Conservation (phyloP, 2,329 filamentous ascomycete species). For the Colletotrichum sp. region DNA sequence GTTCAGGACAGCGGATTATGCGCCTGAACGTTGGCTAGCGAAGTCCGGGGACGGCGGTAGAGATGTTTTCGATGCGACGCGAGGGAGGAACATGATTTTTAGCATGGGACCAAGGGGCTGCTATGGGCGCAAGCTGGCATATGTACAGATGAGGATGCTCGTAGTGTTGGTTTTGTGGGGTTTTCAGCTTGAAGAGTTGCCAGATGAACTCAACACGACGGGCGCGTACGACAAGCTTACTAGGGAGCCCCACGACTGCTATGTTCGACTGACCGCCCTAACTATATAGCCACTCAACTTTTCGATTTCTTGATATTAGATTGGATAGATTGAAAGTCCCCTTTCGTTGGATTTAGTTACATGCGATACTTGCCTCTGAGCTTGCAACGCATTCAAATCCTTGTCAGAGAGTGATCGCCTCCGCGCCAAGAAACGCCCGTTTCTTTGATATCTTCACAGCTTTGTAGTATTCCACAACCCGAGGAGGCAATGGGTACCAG, state of each 20-base stretch:
- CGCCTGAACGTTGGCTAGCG: slow-evolving; percentile 42
- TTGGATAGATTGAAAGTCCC: not conserved
- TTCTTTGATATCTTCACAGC: not conserved
- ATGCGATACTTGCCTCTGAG: not conserved
- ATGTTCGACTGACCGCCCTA: not conserved
- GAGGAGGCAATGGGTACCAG: not conserved
- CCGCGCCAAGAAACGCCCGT: not conserved
- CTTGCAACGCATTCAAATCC: not conserved
- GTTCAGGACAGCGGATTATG: slow-evolving; percentile 30
- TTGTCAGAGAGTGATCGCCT: not conserved
- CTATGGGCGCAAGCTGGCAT: slow-evolving; percentile 41
- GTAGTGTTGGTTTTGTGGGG: not conserved
- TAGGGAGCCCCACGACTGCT: slow-evolving; percentile 12
- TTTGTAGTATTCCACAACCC: not conserved
- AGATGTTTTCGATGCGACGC: slow-evolving; percentile 31
- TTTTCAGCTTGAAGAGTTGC: slow-evolving; percentile 4
- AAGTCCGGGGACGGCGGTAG: slow-evolving; percentile 11
- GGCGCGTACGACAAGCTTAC: slow-evolving; percentile 11
- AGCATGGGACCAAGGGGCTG: slow-evolving; percentile 40
- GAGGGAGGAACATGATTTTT: slow-evolving; percentile 40
- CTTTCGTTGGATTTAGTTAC: not conserved
- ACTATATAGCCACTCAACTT: not conserved
- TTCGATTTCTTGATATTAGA: not conserved
- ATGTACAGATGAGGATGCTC: not conserved
- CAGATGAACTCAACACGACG: not conserved